Evolutionary conservation across 495 filamentous ascomycete genomes (phyloP), one percentile per base, ranked within the genome.

Genomic region (Astrocystis sublimbata): DNA sequence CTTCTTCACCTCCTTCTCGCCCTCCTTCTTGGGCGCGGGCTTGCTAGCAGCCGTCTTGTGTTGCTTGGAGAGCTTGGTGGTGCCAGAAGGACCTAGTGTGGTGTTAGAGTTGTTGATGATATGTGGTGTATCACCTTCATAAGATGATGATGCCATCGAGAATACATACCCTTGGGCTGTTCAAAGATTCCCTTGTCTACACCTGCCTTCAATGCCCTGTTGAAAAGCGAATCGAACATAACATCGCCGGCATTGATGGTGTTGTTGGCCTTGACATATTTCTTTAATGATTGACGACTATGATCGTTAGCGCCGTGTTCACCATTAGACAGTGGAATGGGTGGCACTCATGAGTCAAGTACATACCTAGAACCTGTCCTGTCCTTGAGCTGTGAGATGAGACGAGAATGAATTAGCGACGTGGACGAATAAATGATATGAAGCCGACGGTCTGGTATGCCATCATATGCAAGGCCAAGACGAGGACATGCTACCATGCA

Each of bases 181-280:
- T 86, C 84, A 76, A 98, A 98, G 63, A 91, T 83, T 47, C 90
- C 90, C 82, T 89, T 91, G 69, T 96, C 91, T 65, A 93, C 93
- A 77, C 94, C 94, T 60, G 84, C 74, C 81, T 89, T 88, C 76
- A 99, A 84, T 35, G 93, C 92, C 74, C 88, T 88, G 86, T 97
- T 98, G 86, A 99, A 92, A 68, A 93, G 88, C 65, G 85, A 84
- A 73, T 94, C 93, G 75, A 98, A 98, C 73, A 86, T 86, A 49
- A 80, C 81, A 68, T 89, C 86, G 35, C 80, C 83, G 55, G 86
- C 84, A 59, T 80, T 82, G 75, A 96, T 85, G 74, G 88, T 90
- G 86, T 98, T 97, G 89, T 99, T 98, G 68, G 90, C 87, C 76
- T 85, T 84, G 71, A 99, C 90, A 81, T 98, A 99, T 78, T 99